Evolutionary conservation across 257 asterid species (phyloP).

Genomic region (Salvia splendens): DNA sequence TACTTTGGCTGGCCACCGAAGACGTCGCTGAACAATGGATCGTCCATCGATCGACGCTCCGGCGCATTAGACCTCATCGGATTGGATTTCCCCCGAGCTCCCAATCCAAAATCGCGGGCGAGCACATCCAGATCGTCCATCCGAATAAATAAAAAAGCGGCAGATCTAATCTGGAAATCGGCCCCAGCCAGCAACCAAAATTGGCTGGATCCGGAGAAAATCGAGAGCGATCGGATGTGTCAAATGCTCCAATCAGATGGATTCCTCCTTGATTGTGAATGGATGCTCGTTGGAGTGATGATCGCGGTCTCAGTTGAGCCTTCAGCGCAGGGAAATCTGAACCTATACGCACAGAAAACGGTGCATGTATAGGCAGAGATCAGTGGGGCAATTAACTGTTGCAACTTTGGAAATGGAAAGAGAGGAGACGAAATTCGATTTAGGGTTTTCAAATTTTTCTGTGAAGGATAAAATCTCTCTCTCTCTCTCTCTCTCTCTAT

Average conservation of each 20-base stretch:
- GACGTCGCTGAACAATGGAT: conserved; percentile 66
- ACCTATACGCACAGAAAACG: conserved; percentile 28
- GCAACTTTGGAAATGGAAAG: conserved; percentile 33
- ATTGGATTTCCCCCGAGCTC: conserved; percentile 77
- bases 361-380: conserved; percentile 25
- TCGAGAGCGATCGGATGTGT: conserved; percentile 20
- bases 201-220: conserved; percentile 46
- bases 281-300: conserved; percentile 26
- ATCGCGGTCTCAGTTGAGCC: conserved; percentile 30
- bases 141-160: conserved; percentile 29
- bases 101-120: conserved; percentile 71
- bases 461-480: conserved; percentile 29
- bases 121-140: conserved; percentile 93
- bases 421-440: conserved; percentile 32
- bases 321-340: conserved; percentile 12
- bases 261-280: conserved; percentile 22
- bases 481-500: conserved; percentile 17
- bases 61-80: conserved; percentile 82
- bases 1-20: conserved; percentile 78
- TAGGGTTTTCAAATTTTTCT: conserved; percentile 50
- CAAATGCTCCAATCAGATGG: conserved; percentile 29
- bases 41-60: conserved; percentile 68
- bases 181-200: conserved; percentile 36
- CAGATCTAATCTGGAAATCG: conserved; percentile 45
- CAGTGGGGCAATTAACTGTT: conserved; percentile 18